Evolutionary conservation across 768 basidiomycete genomes (phyloP), one percentile per base, ranked within the genome.

Genomic region (Lanmaoa pseudosensibilis): DNA sequence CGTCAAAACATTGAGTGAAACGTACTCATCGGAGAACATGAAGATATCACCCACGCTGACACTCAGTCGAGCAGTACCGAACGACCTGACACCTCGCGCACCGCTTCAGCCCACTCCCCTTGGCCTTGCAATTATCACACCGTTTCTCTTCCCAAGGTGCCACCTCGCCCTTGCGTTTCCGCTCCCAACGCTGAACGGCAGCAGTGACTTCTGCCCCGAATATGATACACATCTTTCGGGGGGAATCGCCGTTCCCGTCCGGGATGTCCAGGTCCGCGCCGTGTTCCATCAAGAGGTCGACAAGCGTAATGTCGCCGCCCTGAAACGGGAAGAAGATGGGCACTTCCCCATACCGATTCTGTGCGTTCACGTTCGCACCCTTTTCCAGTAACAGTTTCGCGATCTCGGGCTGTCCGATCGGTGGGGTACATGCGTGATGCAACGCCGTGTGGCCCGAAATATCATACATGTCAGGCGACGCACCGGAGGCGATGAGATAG

Each of bases 31-130:
- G 1, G 15, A 27, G 12, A 33, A 39, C 7, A 11, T 16, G 39
- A 27, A 30, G 33, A 46, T n/a, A n/a, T 18, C 19, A 69, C 80
- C 4, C 61, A 82, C 84, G 69, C 67, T 85, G 85, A 57, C 85
- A 84, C 33, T 77, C 77, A 2, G 68, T 59, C 6, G 82, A 83
- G 53, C 84, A 86, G 57, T 86, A 86, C 23, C 78, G 68, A 5
- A 71, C 74, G 1, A 79, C 64, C 16, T 73, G 74, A 47, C 84
- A 85, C 30, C 70, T 69, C 4, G 67, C 58, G 50, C 84, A 83
- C 48, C 68, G 70, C 62, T 73, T 80, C 54, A 83, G 54, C 18
- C 69, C 57, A n/a, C 37, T 65, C 16, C 59, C 68, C 41, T 64
- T 63, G 25, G 60, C 60, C 50, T 60, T 65, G 54, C 78, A 80